Evolutionary conservation across 768 basidiomycete genomes (phyloP).

Genomic region (Hericium erinaceus): DNA sequence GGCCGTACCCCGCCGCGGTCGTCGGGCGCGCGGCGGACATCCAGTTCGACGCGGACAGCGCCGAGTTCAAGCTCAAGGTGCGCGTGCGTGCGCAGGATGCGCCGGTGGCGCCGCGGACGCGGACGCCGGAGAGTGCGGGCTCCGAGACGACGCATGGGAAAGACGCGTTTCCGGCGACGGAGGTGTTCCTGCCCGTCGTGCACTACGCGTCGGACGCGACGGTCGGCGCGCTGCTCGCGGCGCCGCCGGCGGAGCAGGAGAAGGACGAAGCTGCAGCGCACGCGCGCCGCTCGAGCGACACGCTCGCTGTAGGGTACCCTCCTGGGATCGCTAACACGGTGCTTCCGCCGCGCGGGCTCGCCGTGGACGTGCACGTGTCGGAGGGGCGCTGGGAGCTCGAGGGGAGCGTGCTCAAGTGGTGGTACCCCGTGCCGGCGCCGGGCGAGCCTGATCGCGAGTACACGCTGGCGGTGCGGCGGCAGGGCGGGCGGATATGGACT

Average conservation of each 20-base stretch:
- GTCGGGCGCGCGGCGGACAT: conserved; percentile 61
- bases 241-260: conserved; percentile 1
- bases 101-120: conserved; percentile 10
- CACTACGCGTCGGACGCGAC: conserved; percentile 60
- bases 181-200: conserved; percentile 84
- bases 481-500: conserved; percentile 23
- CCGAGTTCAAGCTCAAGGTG: conserved; percentile 62
- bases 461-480: conserved; percentile 21
- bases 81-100: conserved; percentile 52
- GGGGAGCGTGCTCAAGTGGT: conserved; percentile 40
- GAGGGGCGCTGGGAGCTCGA: conserved; percentile 38
- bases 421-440: conserved; percentile 23
- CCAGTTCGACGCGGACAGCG: conserved; percentile 66
- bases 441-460: conserved; percentile 23
- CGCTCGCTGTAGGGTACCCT: conserved; percentile 6
- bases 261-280: conserved; percentile 5
- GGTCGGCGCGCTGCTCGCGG: conserved; percentile 11
- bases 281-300: conserved; percentile 10
- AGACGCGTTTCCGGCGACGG: conserved; percentile 51
- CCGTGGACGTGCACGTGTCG: conserved; percentile 34
- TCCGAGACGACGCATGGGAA: conserved; percentile 22
- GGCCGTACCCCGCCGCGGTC: conserved; percentile 60
- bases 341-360: conserved; percentile 37
- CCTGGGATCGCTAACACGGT: conserved; percentile 41
- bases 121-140: conserved; percentile 12